Evolutionary conservation across 495 filamentous ascomycete species (phyloP), one percentile per base, ranked within the genome.

Genomic region (Podospora pseudocomata): DNA sequence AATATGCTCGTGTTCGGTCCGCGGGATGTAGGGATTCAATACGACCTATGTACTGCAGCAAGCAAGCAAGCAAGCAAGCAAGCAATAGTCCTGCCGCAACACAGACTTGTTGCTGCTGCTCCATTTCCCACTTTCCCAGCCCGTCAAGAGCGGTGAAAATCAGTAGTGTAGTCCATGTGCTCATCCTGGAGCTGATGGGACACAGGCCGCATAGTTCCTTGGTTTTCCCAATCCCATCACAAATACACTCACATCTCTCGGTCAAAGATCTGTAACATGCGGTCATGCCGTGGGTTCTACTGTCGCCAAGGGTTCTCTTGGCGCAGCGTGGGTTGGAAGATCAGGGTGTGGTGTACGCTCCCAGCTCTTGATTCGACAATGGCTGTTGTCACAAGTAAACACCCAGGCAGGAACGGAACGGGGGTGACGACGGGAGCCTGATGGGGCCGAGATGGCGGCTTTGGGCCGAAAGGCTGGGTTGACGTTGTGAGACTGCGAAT

Each of bases 331-430:
- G 67, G 54, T 23, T 23, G 61, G 66, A 58, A 64, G 60, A 65
- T 59, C 65, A 64, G 61, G 53, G 65, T 69, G 54, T 77, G 77
- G 77, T 78, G 78, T 75, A 77, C 34, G 70, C 73, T 39, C 27
- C 26, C 13, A 0, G 58, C 66, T 63, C 63, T 59, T 81, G 76
- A 81, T 81, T 82, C 71, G 75, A 71, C 78, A 79, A 81, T 80
- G 71, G 73, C 72, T 67, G 65, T 72, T 67, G 65, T 72, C 62
- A 34, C 65, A 67, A 68, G 74, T 74, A 74, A 77, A 81, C 71
- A 73, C 71, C 73, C 75, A 68, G 64, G 70, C 72, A 77, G 77
- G 77, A 76, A 79, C 78, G 73, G 73, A 70, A 63, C 23, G 23
- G 16, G 16, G 76, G 74, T 73, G 69, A 69, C 73, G 70, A 67